These are phyloP conservation scores for Lichtheimia corymbifera DNA, from an alignment of 371 early-diverging fungal genomes.

Conservation along the genomic window DNA sequence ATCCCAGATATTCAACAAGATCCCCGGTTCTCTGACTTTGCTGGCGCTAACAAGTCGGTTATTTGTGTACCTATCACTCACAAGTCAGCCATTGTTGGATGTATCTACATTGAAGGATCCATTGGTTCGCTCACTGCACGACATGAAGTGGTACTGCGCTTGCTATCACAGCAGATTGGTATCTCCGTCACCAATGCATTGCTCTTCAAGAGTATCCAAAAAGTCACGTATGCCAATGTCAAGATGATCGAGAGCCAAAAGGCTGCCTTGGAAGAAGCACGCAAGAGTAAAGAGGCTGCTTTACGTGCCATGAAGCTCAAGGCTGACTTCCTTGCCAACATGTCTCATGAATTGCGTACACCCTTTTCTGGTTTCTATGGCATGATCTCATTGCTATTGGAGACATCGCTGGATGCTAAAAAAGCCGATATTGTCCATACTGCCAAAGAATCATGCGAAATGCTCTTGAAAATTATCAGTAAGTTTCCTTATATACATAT, in stretches of 20 bases:
- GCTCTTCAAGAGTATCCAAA: slow-evolving; percentile 54
- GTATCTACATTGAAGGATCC: slow-evolving; percentile 60
- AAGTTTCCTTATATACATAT: background rate
- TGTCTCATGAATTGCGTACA: slow-evolving; percentile 62
- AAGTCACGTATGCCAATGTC: slow-evolving; percentile 45
- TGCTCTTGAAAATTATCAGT: slow-evolving; percentile 52
- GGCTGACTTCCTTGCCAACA: slow-evolving; percentile 61
- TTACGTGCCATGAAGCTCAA: slow-evolving; percentile 49
- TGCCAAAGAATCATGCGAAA: slow-evolving; percentile 63
- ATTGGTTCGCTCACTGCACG: slow-evolving; percentile 53
- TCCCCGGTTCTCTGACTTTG: slow-evolving; percentile 41
- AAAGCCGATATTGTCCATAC: slow-evolving; percentile 61
- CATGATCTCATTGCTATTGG: slow-evolving; percentile 59
- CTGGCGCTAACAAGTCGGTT: slow-evolving; percentile 41
- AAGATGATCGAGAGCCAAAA: slow-evolving; percentile 55
- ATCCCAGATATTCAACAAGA: slow-evolving; percentile 44
- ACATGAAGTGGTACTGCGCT: slow-evolving; percentile 51
- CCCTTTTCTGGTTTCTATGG: slow-evolving; percentile 68
- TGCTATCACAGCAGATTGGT: slow-evolving; percentile 61
- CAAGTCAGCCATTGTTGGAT: slow-evolving; percentile 57
- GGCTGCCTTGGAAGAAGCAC: slow-evolving; percentile 50
- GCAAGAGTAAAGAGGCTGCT: slow-evolving; percentile 54
- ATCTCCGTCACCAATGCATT: slow-evolving; percentile 63
- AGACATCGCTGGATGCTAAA: slow-evolving; percentile 58
- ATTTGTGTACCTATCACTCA: slow-evolving; percentile 62